Percentiles rank a stretch among this genome's conserved stretches.
These are phyloP conservation scores for Euphorbia peplus DNA, from an alignment of 345 rosid genomes.

Conservation along the genomic window DNA sequence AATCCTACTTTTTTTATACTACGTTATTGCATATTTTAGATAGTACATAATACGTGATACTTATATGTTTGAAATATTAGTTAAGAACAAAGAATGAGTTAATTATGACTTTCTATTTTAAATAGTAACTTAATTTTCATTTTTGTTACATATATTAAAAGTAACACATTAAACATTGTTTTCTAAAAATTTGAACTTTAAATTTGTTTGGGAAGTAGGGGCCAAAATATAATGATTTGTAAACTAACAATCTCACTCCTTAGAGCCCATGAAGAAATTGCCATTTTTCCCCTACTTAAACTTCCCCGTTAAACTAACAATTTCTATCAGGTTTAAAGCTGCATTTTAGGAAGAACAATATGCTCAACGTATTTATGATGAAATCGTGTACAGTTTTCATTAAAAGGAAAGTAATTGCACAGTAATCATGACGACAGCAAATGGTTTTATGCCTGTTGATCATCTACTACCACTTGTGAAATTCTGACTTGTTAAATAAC, in stretches of 20 bases:
- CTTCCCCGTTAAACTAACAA: neutral
- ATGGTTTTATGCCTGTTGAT: neutral
- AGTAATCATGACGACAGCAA: neutral
- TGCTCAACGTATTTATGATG: neutral
- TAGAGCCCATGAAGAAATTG: too few relatives aligned
- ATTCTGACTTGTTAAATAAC: neutral
- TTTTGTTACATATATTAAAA: too few relatives aligned
- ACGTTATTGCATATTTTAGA: neutral
- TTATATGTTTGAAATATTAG: too few relatives aligned
- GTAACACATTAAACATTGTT: too few relatives aligned
- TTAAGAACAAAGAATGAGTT: too few relatives aligned
- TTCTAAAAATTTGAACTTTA: too few relatives aligned
- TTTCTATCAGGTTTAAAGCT: neutral
- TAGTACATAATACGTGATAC: too few relatives aligned
- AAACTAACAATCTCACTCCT: too few relatives aligned
- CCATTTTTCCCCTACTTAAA: neutral
- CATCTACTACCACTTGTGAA: neutral
- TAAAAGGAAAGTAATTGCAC: neutral
- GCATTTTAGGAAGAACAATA: neutral
- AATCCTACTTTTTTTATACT: neutral
- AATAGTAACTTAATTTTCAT: too few relatives aligned
- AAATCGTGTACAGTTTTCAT: neutral
- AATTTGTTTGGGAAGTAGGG: too few relatives aligned
- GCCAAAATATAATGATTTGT: too few relatives aligned
- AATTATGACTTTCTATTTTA: too few relatives aligned